A percentile compares a stretch with the other conserved stretches of the same genome.
Evolutionary conservation across 257 asterid species (phyloP).

Genomic region (Cordia subcordata): DNA sequence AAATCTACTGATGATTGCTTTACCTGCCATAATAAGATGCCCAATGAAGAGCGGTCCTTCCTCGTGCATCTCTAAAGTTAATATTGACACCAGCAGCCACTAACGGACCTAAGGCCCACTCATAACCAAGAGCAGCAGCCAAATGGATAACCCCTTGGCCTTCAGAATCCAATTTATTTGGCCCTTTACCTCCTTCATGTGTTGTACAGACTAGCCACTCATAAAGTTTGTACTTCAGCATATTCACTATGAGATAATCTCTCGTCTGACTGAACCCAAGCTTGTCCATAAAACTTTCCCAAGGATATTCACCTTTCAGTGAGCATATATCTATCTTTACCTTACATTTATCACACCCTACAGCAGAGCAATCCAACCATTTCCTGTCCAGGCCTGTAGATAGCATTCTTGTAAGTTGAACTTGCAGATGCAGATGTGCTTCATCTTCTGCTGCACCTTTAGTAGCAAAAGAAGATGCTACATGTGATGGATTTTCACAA

Average conservation of each 20-base stretch:
- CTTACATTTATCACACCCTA: constrained; percentile 22
- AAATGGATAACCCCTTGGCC: too few species aligned
- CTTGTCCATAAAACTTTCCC: constrained; percentile 7
- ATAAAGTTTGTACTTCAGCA: too few species aligned
- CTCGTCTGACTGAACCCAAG: neutral
- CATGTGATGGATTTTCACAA: constrained; percentile 11
- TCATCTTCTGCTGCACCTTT: constrained; percentile 14
- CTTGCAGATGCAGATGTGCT: constrained; percentile 9
- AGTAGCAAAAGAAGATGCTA: constrained; percentile 5
- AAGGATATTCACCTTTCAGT: constrained; percentile 12
- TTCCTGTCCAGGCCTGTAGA: constrained; percentile 14
- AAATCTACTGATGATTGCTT: neutral
- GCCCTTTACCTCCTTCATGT: too few species aligned
- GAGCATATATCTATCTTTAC: constrained; percentile 12
- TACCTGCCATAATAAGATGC: constrained; percentile 29
- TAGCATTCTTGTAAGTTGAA: constrained; percentile 17
- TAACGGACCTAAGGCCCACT: constrained; percentile 11
- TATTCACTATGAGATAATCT: too few species aligned
- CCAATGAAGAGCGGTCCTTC: constrained; percentile 37
- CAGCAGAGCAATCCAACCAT: constrained; percentile 15
- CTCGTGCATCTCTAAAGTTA: constrained; percentile 30
- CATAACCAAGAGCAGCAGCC: too few species aligned
- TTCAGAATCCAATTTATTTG: too few species aligned
- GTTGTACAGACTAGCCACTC: too few species aligned
- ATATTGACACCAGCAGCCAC: constrained; percentile 19